Conservation (phyloP, 2,329 filamentous ascomycete genomes). For the Alternaria arborescens region DNA sequence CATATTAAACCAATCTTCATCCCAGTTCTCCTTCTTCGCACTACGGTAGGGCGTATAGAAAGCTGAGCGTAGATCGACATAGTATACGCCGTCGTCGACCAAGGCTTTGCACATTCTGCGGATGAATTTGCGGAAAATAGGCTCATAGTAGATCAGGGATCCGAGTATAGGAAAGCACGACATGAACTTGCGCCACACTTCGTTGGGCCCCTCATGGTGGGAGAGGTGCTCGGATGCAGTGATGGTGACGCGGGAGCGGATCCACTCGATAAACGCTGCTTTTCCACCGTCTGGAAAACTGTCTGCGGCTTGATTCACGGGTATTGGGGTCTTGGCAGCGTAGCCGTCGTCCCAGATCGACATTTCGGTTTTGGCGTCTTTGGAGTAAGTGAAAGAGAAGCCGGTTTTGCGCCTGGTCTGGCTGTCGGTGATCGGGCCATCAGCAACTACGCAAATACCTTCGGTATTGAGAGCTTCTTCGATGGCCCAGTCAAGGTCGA, state of each 20-base stretch:
- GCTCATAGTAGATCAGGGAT: slow-evolving; percentile 86
- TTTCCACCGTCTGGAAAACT: slow-evolving; percentile 77
- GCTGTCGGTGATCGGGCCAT: slow-evolving; percentile 64
- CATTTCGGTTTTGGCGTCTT: slow-evolving; percentile 50
- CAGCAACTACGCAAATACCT: slow-evolving; percentile 75
- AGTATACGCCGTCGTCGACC: slow-evolving; percentile 82
- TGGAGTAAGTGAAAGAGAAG: slow-evolving; percentile 66
- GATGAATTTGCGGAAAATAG: slow-evolving; percentile 82
- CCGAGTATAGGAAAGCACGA: slow-evolving; percentile 77
- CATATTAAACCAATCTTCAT: slow-evolving; percentile 73
- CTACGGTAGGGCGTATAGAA: slow-evolving; percentile 77
- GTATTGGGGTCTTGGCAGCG: slow-evolving; percentile 64
- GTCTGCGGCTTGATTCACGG: slow-evolving; percentile 70
- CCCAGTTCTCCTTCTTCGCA: slow-evolving; percentile 69
- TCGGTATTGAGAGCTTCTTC: slow-evolving; percentile 74
- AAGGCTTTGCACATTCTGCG: slow-evolving; percentile 74
- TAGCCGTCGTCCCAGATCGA: slow-evolving; percentile 76
- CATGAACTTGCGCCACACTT: slow-evolving; percentile 84
- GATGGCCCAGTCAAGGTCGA: slow-evolving; percentile 83
- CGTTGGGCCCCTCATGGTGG: slow-evolving; percentile 83
- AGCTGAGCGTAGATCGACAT: slow-evolving; percentile 81
- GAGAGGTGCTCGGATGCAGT: slow-evolving; percentile 75
- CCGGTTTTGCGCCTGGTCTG: slow-evolving; percentile 63
- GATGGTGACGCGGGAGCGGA: slow-evolving; percentile 76
- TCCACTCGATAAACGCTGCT: slow-evolving; percentile 77